phyloP scores from a whole-genome alignment of 225 moss, liverwort and hornwort genomes.

The Sphagnum tenellum region DNA sequence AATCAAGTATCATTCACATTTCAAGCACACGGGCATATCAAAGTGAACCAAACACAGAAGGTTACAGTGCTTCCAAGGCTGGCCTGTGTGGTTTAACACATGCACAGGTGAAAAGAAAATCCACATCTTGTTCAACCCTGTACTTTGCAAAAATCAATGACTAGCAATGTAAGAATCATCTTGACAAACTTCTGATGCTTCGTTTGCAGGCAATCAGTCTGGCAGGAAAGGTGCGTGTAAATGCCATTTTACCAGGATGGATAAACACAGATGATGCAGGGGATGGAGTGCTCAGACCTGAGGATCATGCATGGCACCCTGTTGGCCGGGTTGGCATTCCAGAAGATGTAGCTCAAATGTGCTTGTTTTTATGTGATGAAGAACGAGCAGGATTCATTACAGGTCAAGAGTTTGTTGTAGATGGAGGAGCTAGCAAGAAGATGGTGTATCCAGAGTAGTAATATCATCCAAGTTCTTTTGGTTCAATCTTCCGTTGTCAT shows the following conservation, averaged over 20 bases:
- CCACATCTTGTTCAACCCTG: no score
- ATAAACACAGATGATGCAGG: conserved; percentile 35
- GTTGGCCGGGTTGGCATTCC: conserved; percentile 44
- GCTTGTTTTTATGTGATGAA: conserved; percentile 55
- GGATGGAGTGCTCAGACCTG: conserved; percentile 18
- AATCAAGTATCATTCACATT: conserved; percentile 48
- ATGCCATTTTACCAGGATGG: conserved; percentile 56
- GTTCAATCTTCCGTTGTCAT: no score
- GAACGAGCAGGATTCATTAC: conserved; percentile 45
- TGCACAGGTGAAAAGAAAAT: conserved; percentile 26
- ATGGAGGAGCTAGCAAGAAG: conserved; percentile 51
- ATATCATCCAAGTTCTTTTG: no score
- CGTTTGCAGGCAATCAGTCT: conserved; percentile 42
- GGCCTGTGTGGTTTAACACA: conserved; percentile 57
- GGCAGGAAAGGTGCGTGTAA: conserved; percentile 53
- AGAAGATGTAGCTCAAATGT: conserved; percentile 47
- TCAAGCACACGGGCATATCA: conserved; percentile 56
- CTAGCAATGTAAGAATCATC: no score
- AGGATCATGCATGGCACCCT: conserved; percentile 48
- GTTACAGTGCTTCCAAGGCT: conserved; percentile 55
- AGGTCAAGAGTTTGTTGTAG: conserved; percentile 59
- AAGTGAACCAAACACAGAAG: conserved; percentile 51
- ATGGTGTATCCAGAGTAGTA: conserved; percentile 46
- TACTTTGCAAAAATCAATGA: no score
- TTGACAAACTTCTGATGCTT: no score